A percentile compares a stretch with the other conserved stretches of the same genome.
These are phyloP conservation scores for Dioszegia aurantiaca DNA, from an alignment of 768 basidiomycete genomes.

Conservation along the genomic window DNA sequence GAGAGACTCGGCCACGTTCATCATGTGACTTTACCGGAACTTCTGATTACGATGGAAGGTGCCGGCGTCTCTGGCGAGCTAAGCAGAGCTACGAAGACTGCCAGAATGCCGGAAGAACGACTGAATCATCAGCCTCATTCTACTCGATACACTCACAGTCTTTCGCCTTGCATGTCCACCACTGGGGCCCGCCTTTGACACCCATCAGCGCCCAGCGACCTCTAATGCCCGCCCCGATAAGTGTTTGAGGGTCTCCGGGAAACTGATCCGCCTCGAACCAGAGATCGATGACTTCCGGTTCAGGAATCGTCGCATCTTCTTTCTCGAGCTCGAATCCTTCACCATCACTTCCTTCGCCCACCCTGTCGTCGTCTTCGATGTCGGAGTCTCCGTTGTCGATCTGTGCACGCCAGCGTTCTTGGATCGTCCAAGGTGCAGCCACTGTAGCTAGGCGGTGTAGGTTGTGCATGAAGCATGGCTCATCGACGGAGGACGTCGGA, in stretches of 20 bases:
- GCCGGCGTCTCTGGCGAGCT: too few relatives aligned
- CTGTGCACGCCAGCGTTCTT: constrained; percentile 32
- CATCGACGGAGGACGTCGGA: neutral
- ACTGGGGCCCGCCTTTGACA: neutral
- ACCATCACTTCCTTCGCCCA: neutral
- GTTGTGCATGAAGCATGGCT: constrained; percentile 7
- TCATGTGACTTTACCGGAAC: too few relatives aligned
- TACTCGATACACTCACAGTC: constrained; percentile 20
- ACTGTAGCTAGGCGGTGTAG: constrained; percentile 30
- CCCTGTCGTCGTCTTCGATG: constrained; percentile 17
- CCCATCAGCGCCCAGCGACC: constrained; percentile 28
- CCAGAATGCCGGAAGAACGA: constrained; percentile 28
- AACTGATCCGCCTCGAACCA: constrained; percentile 15
- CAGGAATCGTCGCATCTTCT: constrained; percentile 26
- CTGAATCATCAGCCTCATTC: constrained; percentile 15
- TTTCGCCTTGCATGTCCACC: constrained; percentile 26
- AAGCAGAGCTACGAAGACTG: constrained; percentile 12
- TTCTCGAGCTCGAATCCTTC: constrained; percentile 19
- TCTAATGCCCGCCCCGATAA: constrained; percentile 22
- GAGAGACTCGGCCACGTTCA: too few relatives aligned
- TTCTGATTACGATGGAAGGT: too few relatives aligned
- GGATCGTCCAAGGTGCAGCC: constrained; percentile 37
- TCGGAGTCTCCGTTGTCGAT: neutral
- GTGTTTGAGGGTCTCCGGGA: neutral
- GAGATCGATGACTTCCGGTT: constrained; percentile 18